Conservation (phyloP, 495 filamentous ascomycete species). For the Chaetomium tenue region DNA sequence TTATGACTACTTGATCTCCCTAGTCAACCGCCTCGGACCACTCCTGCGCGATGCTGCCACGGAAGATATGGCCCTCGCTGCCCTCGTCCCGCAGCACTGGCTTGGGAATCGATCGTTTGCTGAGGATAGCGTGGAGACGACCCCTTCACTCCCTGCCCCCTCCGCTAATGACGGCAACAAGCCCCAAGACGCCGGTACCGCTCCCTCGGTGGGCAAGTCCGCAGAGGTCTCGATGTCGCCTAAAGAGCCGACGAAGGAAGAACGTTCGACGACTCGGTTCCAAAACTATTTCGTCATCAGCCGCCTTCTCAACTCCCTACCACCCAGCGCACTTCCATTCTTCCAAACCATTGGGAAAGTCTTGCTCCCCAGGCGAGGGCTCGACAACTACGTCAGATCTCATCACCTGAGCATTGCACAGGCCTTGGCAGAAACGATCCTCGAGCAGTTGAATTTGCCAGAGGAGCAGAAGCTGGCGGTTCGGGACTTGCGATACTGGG, state of each 20-base stretch:
- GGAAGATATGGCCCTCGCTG: constrained; percentile 72
- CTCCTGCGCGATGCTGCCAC: constrained; percentile 75
- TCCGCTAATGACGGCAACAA: constrained; percentile 14
- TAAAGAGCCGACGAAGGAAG: constrained; percentile 36
- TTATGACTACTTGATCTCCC: constrained; percentile 68
- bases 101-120: constrained; percentile 29
- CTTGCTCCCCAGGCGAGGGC: constrained; percentile 66
- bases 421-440: constrained; percentile 66
- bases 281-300: constrained; percentile 76
- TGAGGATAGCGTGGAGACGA: constrained; percentile 1
- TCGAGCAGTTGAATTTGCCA: constrained; percentile 57
- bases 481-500: constrained; percentile 70
- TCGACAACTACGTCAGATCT: constrained; percentile 62
- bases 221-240: constrained; percentile 20
- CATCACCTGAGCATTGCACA: constrained; percentile 73
- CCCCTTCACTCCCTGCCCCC: neutral
- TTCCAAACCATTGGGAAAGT: constrained; percentile 77
- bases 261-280: constrained; percentile 51
- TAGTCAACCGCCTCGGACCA: constrained; percentile 69
- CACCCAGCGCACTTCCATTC: constrained; percentile 69
- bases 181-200: constrained; percentile 1
- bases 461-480: constrained; percentile 27
- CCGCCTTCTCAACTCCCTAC: constrained; percentile 70
- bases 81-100: constrained; percentile 47
- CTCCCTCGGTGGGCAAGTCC: constrained; percentile 41